Base-by-base conservation (phyloP, 768 basidiomycete genomes). In the Kwoniella dendrophila region DNA sequence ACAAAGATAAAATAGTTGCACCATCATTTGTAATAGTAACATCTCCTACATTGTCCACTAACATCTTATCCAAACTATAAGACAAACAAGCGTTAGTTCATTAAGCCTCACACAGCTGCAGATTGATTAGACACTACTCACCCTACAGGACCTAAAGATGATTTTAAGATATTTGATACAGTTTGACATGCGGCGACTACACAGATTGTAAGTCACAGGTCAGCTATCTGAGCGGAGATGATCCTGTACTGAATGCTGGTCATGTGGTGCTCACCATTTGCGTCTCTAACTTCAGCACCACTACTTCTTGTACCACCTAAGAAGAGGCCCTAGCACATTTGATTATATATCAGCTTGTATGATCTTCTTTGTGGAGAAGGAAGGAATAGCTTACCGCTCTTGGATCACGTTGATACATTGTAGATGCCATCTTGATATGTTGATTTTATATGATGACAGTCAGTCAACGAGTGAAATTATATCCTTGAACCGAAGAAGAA, bases 1-100 rank as follows among this genome's bases (percentile, higher is more conserved):
- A 83, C 20, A 98, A 84, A 24, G 90, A 88, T 38, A 99, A 86
- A 71, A 99, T 99, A n/a, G 96, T 98, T 16, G 96, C 96, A 49
- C 96, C 96, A 81, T 98, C 96, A 81, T 99, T 99, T 48, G 96
- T 97, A 78, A 99, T 98, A 30, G 96, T 98, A 29, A 98, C 94
- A 84, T 99, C 96, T 69, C 93, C 94, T 68, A 97, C 93, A 81
- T 95, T 94, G 80, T 98, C 94, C 16, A 98, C 93, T 58, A 96
- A 84, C 95, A 97, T 80, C 68, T 79, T 76, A 59, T 77, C 74
- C 26, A 77, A 72, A 59, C 73, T 76, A 41, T 6, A 18, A 1
- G 33, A 45, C 60, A 63, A 14, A 41, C 27, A 24, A 20, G 32
- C 32, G 30, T 20, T 12, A 0, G 7, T 12, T 34, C 52, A 52